These are phyloP conservation scores for Colletotrichum truncatum DNA, from an alignment of 2,329 filamentous ascomycete species.

Conservation along the genomic window DNA sequence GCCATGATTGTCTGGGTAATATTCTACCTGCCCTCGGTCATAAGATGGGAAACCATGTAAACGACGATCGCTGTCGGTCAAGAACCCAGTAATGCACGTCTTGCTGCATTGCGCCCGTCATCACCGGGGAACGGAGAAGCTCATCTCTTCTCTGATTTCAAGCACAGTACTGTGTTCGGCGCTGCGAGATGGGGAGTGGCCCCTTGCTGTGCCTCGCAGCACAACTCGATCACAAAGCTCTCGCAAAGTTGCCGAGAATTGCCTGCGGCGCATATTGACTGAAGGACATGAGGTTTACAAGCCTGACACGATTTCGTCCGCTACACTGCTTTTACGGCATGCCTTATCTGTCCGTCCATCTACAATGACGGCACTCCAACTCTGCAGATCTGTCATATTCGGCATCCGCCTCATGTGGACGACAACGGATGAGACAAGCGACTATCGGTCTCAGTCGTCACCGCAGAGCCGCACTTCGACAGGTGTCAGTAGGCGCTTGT, in stretches of 20 bases:
- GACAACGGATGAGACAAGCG: conserved; percentile 1
- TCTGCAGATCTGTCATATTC: too few relatives aligned
- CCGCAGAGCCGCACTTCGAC: conserved; percentile 19
- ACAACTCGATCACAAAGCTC: too few relatives aligned
- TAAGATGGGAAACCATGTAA: not conserved
- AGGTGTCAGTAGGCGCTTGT: not conserved
- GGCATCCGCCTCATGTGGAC: too few relatives aligned
- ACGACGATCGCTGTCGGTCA: conserved; percentile 10
- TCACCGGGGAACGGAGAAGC: not conserved
- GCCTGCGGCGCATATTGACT: too few relatives aligned
- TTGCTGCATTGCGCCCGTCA: conserved; percentile 1
- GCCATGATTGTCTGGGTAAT: not conserved
- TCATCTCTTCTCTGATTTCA: not conserved
- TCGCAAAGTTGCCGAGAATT: too few relatives aligned
- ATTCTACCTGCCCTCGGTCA: not conserved
- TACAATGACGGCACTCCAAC: too few relatives aligned
- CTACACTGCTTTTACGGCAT: too few relatives aligned
- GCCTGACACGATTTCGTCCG: too few relatives aligned
- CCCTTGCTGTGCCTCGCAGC: not conserved
- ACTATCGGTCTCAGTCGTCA: conserved; percentile 1
- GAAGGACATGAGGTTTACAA: too few relatives aligned
- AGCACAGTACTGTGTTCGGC: not conserved
- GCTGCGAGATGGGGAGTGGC: not conserved
- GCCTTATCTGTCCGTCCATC: not conserved
- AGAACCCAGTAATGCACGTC: not conserved